These are phyloP conservation scores for Halophytophthora batemanensis DNA, from an alignment of 352 stramenopile genomes.

Conservation along the genomic window DNA sequence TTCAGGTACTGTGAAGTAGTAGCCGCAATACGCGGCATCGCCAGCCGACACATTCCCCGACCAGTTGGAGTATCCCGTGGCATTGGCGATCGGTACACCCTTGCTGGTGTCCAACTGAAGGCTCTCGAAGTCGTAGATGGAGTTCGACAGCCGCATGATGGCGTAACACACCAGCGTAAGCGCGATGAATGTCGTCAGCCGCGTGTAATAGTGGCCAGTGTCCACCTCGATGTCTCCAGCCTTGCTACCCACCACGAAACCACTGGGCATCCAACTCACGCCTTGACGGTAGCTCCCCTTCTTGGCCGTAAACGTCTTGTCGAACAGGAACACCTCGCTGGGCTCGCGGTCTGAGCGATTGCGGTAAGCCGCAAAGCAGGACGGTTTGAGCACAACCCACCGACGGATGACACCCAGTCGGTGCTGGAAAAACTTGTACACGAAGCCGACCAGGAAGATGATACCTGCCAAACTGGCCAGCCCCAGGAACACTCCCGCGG, in stretches of 20 bases:
- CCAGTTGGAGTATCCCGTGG: constrained; percentile 48
- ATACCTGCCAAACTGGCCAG: constrained; percentile 47
- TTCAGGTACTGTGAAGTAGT: constrained; percentile 61
- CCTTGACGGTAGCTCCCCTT: constrained; percentile 83
- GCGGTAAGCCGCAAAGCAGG: constrained; percentile 79
- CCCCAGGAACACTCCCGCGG: constrained; percentile 50
- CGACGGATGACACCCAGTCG: constrained; percentile 78
- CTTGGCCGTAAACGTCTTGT: constrained; percentile 72
- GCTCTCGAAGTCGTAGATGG: constrained; percentile 58
- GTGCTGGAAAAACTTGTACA: constrained; percentile 89
- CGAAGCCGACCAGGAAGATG: constrained; percentile 68
- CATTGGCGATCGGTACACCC: constrained; percentile 28
- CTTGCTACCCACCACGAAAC: constrained; percentile 73
- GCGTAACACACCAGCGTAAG: constrained; percentile 65
- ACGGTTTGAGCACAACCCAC: constrained; percentile 87
- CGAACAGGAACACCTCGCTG: constrained; percentile 85
- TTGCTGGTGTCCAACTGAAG: constrained; percentile 28
- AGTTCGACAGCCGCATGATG: constrained; percentile 56
- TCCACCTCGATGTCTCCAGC: constrained; percentile 84
- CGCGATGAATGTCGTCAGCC: constrained; percentile 60
- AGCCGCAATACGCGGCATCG: constrained; percentile 61
- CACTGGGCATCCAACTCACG: constrained; percentile 87
- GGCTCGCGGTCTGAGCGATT: constrained; percentile 71
- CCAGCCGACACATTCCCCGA: constrained; percentile 17
- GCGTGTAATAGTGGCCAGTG: constrained; percentile 84